Evolutionary conservation across 208 protist genomes (phyloP).

Genomic region (Histomonas meleagridis): DNA sequence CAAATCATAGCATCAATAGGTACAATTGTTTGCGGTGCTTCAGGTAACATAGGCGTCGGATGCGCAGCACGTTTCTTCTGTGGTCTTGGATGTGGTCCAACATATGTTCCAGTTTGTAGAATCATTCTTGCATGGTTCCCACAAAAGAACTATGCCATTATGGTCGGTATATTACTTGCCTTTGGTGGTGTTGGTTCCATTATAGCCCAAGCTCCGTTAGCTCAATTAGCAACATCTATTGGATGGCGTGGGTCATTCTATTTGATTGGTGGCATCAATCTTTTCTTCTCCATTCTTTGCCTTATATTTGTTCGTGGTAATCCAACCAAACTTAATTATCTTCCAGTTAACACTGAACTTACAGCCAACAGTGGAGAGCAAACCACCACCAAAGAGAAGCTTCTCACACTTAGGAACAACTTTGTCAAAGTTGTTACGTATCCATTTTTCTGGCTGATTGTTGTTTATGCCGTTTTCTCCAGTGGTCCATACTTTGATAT

Average conservation of each 20-base stretch:
- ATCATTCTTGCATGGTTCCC: not conserved
- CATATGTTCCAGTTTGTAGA: not conserved
- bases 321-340: not conserved
- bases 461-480: not conserved
- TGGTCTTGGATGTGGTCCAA: slow-evolving; percentile 9
- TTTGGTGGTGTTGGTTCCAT: not conserved
- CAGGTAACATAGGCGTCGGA: not conserved
- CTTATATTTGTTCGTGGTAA: not conserved
- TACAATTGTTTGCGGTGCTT: not conserved
- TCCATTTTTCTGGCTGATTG: slow-evolving; percentile 7
- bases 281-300: not conserved
- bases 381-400: not conserved
- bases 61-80: not conserved
- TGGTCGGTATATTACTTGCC: not conserved
- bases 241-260: not conserved
- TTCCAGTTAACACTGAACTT: not conserved
- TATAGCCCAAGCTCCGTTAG: not conserved
- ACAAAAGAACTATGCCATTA: not conserved
- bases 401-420: not conserved
- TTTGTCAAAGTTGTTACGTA: not conserved
- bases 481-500: not conserved
- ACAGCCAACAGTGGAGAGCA: not conserved
- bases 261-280: not conserved
- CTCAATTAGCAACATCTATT: not conserved
- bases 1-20: not conserved